Evolutionary conservation across 331 rosid species (phyloP).

Genomic region (Saraca asoca): DNA sequence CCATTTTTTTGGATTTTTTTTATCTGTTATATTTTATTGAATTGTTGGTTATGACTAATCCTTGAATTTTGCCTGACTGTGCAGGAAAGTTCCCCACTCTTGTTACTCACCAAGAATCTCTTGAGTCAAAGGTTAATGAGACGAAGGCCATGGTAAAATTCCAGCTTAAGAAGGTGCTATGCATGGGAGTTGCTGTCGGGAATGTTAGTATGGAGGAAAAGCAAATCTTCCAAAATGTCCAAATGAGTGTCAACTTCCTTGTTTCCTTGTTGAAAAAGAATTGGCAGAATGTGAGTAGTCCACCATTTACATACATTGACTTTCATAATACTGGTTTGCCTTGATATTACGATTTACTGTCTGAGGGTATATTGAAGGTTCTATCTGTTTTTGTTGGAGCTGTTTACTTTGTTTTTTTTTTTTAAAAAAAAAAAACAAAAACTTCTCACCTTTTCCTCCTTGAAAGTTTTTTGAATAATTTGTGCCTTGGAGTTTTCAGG

Average conservation of each 20-base stretch:
- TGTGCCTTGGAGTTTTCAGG: slow-evolving; percentile 45
- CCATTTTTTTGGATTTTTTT: not conserved
- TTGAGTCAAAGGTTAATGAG: slow-evolving; percentile 81
- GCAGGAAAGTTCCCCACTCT: slow-evolving; percentile 75
- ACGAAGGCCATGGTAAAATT: slow-evolving; percentile 92
- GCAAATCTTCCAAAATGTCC: slow-evolving; percentile 92
- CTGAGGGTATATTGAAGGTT: no score
- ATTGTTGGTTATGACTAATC: not conserved
- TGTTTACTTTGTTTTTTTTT: not conserved
- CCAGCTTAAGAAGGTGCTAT: slow-evolving; percentile 90
- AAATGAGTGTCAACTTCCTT: slow-evolving; percentile 82
- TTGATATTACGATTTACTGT: not conserved
- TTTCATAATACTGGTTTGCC: not conserved
- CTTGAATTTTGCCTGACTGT: not conserved
- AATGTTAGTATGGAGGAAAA: slow-evolving; percentile 89
- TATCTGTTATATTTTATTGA: not conserved
- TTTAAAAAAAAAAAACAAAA: no score
- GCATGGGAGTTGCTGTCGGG: slow-evolving; percentile 97
- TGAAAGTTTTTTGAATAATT: not conserved
- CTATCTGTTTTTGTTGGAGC: not conserved
- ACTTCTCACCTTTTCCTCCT: no score
- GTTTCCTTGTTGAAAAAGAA: slow-evolving; percentile 89
- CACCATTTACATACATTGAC: not conserved
- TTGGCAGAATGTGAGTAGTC: slow-evolving; percentile 83
- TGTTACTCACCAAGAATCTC: slow-evolving; percentile 86